Evolutionary conservation across 768 basidiomycete species (phyloP), one percentile per base, ranked within the genome.

Genomic region (Megacollybia marginata): DNA sequence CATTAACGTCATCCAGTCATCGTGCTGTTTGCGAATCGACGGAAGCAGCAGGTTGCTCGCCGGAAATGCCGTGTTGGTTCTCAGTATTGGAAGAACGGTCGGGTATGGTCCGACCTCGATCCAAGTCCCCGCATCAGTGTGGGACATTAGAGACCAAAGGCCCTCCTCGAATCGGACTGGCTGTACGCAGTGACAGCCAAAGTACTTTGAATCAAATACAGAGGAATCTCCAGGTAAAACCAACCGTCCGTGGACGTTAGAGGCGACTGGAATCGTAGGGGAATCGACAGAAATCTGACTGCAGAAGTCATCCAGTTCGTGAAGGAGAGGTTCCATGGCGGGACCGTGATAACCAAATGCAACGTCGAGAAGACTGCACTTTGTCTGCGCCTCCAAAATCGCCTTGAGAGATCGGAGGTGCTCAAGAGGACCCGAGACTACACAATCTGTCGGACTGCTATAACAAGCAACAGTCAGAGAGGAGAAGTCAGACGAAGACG

Each of bases 81-180:
- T 73, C 9, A 88, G 57, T 74, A 85, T 76, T 0, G 82, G 75
- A 3, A 85, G 65, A 12, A 73, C 72, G 4, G 72, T 71, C 0
- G 77, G 65, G 53, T 85, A 82, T 10, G 85, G 82, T 2, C 85
- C 80, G 40, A 87, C 71, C 61, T 88, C 86, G 8, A 88, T 67
- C 79, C 80, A 87, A 0, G 69, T 71, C 38, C 69, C 69, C 7
- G 71, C 59, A 12, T 59, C 50, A 38, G 57, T 45, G 23, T 67
- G 51, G 5, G 65, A 53, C 1, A 69, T 31, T 9, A 80, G 67
- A 0, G 71, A 63, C n/a, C 60, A 63, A 2, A 87, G 59, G 11
- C 78, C 78, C 20, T 69, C 66, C 12, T 72, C 65, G 55, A 85
- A 86, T 31, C 62, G 69, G 42, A 82, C 84, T 28, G 81, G 80